These are phyloP conservation scores for Mimosa bimucronata DNA, from an alignment of 306 rosid species.

Conservation along the genomic window DNA sequence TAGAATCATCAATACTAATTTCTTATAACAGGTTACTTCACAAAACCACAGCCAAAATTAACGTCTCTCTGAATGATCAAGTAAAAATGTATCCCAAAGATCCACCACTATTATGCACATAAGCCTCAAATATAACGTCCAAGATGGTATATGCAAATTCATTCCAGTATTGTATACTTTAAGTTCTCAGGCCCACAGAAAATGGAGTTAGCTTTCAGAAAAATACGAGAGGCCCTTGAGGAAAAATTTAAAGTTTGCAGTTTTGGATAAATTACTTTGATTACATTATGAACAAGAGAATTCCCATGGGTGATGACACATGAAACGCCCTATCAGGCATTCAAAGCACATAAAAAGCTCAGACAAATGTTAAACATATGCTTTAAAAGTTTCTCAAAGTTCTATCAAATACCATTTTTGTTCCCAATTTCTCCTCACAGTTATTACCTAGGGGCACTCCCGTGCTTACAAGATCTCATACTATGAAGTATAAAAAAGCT, in stretches of 20 bases:
- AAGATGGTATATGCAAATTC: not conserved
- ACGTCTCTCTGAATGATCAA: not conserved
- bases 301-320: not conserved
- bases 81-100: not conserved
- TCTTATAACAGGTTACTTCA: slow-evolving; percentile 14
- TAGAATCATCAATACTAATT: slow-evolving; percentile 24
- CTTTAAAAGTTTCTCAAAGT: not conserved
- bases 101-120: not conserved
- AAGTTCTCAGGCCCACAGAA: not conserved
- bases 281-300: not conserved
- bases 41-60: not conserved
- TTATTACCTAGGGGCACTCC: not conserved
- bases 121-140: slow-evolving; percentile 8
- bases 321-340: not conserved
- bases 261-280: not conserved
- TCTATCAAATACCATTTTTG: not conserved
- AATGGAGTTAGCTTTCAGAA: slow-evolving; percentile 5
- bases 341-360: not conserved
- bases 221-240: not conserved
- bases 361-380: not conserved
- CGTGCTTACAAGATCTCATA: not conserved
- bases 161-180: not conserved
- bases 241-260: slow-evolving; percentile 1
- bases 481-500: not conserved
- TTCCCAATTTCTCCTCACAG: not conserved